These are phyloP conservation scores for Penicillium daleae DNA, from an alignment of 495 filamentous ascomycete genomes.

Conservation along the genomic window DNA sequence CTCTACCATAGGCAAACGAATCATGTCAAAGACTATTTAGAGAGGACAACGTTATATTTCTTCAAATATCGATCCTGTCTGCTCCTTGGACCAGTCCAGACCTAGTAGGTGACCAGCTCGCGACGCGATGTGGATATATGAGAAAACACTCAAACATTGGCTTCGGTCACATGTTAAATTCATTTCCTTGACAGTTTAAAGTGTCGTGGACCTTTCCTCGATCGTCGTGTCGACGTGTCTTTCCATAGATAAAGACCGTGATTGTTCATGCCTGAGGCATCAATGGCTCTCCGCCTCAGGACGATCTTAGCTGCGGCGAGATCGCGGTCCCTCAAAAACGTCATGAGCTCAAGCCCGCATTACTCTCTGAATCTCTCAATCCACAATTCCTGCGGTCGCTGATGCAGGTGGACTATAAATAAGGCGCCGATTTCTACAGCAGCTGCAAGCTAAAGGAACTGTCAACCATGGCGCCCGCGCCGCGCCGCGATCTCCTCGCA, in stretches of 20 bases:
- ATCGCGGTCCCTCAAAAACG: neutral
- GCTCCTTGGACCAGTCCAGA: too few relatives aligned
- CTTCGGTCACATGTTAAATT: too few relatives aligned
- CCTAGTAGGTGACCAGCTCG: too few relatives aligned
- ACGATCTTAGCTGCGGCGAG: neutral
- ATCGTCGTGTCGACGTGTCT: neutral
- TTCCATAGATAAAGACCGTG: neutral
- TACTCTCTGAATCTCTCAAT: neutral
- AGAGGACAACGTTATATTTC: too few relatives aligned
- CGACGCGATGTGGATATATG: too few relatives aligned
- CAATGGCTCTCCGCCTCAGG: neutral
- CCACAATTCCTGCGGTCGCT: constrained; percentile 14
- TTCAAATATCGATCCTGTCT: too few relatives aligned
- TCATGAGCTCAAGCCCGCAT: constrained; percentile 6
- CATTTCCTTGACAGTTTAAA: too few relatives aligned
- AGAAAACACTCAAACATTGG: too few relatives aligned
- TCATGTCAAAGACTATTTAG: too few relatives aligned
- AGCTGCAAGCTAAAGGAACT: constrained; percentile 17
- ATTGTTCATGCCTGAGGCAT: neutral
- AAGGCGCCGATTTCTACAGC: constrained; percentile 18
- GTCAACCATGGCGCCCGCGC: constrained; percentile 53
- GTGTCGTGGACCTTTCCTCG: neutral
- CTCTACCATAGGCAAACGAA: too few relatives aligned
- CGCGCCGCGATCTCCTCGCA: constrained; percentile 56
- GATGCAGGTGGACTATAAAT: constrained; percentile 16